phyloP scores from a whole-genome alignment of 2,329 filamentous ascomycete species.

The Canariomyces notabilis region DNA sequence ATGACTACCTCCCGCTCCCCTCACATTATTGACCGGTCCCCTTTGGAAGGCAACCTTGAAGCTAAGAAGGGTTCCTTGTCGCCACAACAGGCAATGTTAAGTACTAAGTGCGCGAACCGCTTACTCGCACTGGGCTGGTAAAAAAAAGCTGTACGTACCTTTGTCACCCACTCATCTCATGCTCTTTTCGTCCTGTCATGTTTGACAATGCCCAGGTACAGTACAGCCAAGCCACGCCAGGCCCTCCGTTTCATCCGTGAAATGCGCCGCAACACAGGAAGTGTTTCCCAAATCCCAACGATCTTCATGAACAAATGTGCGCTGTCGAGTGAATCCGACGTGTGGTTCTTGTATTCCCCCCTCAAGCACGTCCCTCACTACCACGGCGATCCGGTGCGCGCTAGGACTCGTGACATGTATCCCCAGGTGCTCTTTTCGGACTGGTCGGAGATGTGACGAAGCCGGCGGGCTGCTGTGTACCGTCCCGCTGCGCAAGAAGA shows the following conservation, averaged over 20 bases:
- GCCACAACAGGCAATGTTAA: constrained; percentile 3
- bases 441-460: constrained; percentile 1
- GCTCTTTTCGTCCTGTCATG: constrained; percentile 1
- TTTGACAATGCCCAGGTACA: constrained; percentile 4
- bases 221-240: constrained; percentile 1
- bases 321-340: neutral
- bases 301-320: neutral
- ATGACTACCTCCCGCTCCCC: too few relatives aligned
- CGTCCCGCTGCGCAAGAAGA: constrained; percentile 3
- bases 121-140: constrained; percentile 8
- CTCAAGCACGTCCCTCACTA: neutral
- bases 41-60: too few relatives aligned
- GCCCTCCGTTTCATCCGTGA: constrained; percentile 1
- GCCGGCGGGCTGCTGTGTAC: constrained; percentile 5
- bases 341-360: too few relatives aligned
- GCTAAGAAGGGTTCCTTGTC: constrained; percentile 9
- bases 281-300: neutral
- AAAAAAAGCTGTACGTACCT: constrained; percentile 7
- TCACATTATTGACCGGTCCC: too few relatives aligned
- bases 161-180: constrained; percentile 5
- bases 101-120: neutral
- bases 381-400: neutral
- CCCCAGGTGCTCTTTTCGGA: neutral
- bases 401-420: neutral
- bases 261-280: neutral